A percentile compares a stretch with the other conserved stretches of the same genome.
Conservation (phyloP, 306 rosid species). For the Cucumis cinereus region DNA sequence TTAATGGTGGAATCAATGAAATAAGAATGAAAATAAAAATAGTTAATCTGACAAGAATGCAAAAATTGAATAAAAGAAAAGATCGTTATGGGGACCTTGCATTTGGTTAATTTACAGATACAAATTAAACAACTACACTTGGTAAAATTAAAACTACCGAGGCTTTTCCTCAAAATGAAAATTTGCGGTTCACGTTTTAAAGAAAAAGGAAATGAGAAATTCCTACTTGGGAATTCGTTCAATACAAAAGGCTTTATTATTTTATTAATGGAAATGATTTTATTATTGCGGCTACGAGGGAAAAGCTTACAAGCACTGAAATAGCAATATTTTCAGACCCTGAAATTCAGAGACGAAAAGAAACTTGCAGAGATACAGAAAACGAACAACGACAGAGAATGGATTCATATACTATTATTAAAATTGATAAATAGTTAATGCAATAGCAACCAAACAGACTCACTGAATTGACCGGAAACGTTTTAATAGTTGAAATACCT, state of each 20-base stretch:
- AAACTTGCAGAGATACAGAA: background rate
- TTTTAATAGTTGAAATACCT: background rate
- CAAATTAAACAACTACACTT: background rate
- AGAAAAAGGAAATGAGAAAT: background rate
- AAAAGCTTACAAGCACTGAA: conserved; percentile 3
- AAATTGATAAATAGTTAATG: background rate
- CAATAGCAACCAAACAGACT: background rate
- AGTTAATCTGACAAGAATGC: background rate
- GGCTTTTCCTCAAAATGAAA: background rate
- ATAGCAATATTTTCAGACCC: conserved; percentile 11
- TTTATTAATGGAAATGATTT: background rate
- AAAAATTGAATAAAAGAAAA: background rate
- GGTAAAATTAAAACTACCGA: background rate
- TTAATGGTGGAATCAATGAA: background rate
- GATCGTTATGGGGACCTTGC: background rate
- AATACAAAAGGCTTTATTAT: background rate
- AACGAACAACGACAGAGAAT: background rate
- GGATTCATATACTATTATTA: background rate
- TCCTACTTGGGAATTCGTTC: background rate
- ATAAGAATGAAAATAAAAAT: background rate
- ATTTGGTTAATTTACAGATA: background rate
- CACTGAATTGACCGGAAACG: background rate
- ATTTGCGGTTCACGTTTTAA: background rate
- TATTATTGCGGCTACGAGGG: conserved; percentile 22
- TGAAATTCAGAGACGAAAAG: background rate